Conservation (phyloP, 2,329 filamentous ascomycete genomes). For the Pseudohalonectria lignicola region DNA sequence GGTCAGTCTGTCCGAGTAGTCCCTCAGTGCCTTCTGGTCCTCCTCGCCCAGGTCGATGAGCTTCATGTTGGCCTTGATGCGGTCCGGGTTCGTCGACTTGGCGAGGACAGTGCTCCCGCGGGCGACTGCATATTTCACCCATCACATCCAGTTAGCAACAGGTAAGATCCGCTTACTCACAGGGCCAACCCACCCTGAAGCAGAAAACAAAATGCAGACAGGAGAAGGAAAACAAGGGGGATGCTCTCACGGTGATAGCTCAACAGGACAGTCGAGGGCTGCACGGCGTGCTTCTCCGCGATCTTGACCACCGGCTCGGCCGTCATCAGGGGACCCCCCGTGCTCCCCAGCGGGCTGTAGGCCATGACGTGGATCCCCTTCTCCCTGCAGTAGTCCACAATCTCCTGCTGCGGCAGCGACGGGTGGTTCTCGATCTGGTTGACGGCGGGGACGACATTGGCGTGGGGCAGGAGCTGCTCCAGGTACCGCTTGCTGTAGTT, state of each 20-base stretch:
- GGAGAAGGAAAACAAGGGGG: not conserved
- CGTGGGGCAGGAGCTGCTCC: slow-evolving; percentile 38
- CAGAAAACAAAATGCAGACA: not conserved
- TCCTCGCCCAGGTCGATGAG: slow-evolving; percentile 52
- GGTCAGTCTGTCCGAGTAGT: slow-evolving; percentile 39
- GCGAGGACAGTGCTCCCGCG: slow-evolving; percentile 60
- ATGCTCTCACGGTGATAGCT: slow-evolving; percentile 66
- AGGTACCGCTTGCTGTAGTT: slow-evolving; percentile 49
- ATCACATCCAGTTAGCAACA: slow-evolving; percentile 1
- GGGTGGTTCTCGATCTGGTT: slow-evolving; percentile 71
- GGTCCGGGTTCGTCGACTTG: slow-evolving; percentile 57
- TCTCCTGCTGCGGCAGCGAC: slow-evolving; percentile 58
- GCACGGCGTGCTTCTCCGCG: slow-evolving; percentile 51
- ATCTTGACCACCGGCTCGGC: slow-evolving; percentile 52
- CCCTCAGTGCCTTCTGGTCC: slow-evolving; percentile 47
- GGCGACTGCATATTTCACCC: slow-evolving; percentile 35
- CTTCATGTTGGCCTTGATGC: slow-evolving; percentile 61
- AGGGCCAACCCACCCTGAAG: not conserved
- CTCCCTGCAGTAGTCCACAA: slow-evolving; percentile 55
- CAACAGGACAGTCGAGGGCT: slow-evolving; percentile 52
- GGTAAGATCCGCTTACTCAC: not conserved
- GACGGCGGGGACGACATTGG: slow-evolving; percentile 48
- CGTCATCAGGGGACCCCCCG: slow-evolving; percentile 52
- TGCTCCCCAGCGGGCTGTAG: slow-evolving; percentile 57
- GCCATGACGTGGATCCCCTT: slow-evolving; percentile 64